phyloP scores from a whole-genome alignment of 139 green algal genomes.

The Helicosporidium sp. region DNA sequence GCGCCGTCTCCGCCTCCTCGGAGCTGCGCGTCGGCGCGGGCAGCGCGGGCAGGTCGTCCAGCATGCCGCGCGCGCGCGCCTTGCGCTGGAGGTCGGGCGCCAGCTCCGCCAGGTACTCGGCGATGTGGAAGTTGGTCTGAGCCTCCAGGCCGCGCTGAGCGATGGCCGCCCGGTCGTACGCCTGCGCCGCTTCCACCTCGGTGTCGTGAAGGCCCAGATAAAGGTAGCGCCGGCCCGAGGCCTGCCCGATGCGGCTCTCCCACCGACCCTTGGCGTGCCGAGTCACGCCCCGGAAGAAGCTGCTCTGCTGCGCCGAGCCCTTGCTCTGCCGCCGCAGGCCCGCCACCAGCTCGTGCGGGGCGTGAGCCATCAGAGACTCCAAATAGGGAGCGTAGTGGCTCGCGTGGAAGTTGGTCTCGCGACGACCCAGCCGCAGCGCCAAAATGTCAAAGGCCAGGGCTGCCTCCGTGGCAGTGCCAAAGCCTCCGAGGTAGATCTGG shows the following conservation, averaged over 20 bases:
- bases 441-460: constrained; percentile 8
- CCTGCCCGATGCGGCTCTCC: constrained; percentile 43
- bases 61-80: not conserved
- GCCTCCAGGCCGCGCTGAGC: constrained; percentile 31
- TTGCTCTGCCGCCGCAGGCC: constrained; percentile 14
- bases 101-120: constrained; percentile 29
- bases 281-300: constrained; percentile 46
- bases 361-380: not conserved
- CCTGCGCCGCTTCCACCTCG: constrained; percentile 43
- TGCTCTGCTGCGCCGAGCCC: constrained; percentile 26
- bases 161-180: constrained; percentile 47
- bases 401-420: constrained; percentile 5
- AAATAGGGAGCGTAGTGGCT: not conserved
- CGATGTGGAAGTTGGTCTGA: constrained; percentile 53
- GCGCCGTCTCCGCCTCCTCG: not conserved
- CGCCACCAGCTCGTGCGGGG: constrained; percentile 8
- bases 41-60: too few relatives aligned
- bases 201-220: constrained; percentile 51
- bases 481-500: constrained; percentile 11
- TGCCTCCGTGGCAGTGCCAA: constrained; percentile 1
- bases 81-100: not conserved
- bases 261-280: constrained; percentile 54
- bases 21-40: too few relatives aligned
- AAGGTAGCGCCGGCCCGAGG: constrained; percentile 4
- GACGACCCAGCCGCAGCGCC: not conserved